Evolutionary conservation across 805 yeast genomes (phyloP), one percentile per base, ranked within the genome.

Genomic region (Starmerella bombicola): DNA sequence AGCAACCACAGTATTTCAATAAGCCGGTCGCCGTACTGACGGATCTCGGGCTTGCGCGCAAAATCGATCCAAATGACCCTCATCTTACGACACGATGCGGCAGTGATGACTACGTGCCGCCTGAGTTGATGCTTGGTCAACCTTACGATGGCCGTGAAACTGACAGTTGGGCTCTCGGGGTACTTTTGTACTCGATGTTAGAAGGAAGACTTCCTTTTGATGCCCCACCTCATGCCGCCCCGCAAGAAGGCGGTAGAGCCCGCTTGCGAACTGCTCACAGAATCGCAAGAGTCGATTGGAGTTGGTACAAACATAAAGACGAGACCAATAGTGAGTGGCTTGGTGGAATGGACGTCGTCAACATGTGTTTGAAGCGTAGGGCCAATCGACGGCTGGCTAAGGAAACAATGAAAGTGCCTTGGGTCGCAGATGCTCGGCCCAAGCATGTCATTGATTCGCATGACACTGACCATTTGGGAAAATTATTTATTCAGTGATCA

Each of bases 131-230:
- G 29, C 73, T 91, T 74, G 97, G 97, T 1, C 67, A 82, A 41
- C 79, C 84, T 5, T 91, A 91, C 55, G 88, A 88, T 54, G 99
- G 99, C 10, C 71, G 80, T 38, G 75, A 82, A 48, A 79, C 91
- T 36, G 99, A 91, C 58, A 67, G 86, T 16, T 91, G 99, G 99
- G 83, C 96, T 1, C 59, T 86, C 8, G 98, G 98, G 2, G 97
- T 91, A 3, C 65, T 86, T n/a, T 61, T 86, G 1, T 91, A 85
- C 55, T 74, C 93, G 1, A 62, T 88, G 21, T 59, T 91, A 52
- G 98, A 91, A 54, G 77, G 83, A 31, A 59, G 95, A 42, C 64
- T 91, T 35, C 99, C 99, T 4, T 91, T 91, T 64, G 99, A 91
- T 56, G 74, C 82, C 2, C 78, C 86, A 2, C 86, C 56, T 45